Evolutionary conservation across 2,329 filamentous ascomycete species (phyloP), one percentile per base, ranked within the genome.

Genomic region (Septoria petroselini): DNA sequence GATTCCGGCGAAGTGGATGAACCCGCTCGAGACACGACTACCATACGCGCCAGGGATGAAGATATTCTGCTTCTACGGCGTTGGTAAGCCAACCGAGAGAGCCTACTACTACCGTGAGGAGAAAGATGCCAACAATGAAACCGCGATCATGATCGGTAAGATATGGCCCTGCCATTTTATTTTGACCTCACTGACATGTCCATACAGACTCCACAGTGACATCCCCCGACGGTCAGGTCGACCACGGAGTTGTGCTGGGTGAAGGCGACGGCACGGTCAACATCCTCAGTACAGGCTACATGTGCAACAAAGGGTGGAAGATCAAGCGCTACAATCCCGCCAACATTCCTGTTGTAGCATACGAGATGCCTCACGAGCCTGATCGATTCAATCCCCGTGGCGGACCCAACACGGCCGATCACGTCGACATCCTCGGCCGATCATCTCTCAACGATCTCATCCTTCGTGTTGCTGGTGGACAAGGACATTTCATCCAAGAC

Each of bases 181-280:
- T 8, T 8, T 18, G 31, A 9, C 18, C 18, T 30, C 9, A 35
- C 54, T 53, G 37, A 21, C 23, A 17, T 18, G 14, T 18, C n/a
- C 7, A 7, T 29, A 14, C 37, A 62, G 81, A 89, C 58, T 87
- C 84, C 2, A 86, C 88, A 31, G 84, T 89, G 61, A 86, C 83
- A 0, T 74, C 73, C 1, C 66, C 85, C 25, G 85, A 76, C 1
- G 69, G 69, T 15, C 68, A 72, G 15, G 70, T 80, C 3, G 91
- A 98, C 65, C 93, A 87, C 58, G 93, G 93, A 18, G 89, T 98
- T n/a, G 78, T 95, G 27, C 85, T 96, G 77, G 91, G 91, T 30
- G 93, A 97, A 68, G 93, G 93, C 3, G 93, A 98, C 61, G 93
- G 93, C 1, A 98, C 93, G 0, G 93, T 98, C 34, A 95, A 91